These are phyloP conservation scores for Plasmodium billcollinsi DNA, from an alignment of 169 alveolate genomes.

Conservation along the genomic window DNA sequence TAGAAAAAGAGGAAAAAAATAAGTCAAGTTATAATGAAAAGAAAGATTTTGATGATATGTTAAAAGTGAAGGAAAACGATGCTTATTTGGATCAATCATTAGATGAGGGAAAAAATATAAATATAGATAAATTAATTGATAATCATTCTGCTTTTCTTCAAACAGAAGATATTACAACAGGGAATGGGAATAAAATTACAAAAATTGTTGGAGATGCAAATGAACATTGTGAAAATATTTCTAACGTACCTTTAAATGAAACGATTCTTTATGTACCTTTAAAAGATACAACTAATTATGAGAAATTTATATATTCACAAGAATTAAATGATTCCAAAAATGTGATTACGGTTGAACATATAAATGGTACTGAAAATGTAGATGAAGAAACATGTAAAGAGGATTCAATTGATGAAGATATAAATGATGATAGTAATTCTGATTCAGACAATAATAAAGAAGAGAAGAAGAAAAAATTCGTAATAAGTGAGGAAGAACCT, in stretches of 20 bases:
- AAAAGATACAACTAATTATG: not conserved
- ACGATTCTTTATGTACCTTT: not conserved
- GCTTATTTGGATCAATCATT: conserved; percentile 3
- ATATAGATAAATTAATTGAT: conserved; percentile 66
- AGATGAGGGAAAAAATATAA: conserved; percentile 75
- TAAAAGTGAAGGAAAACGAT: conserved; percentile 37
- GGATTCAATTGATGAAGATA: conserved; percentile 23
- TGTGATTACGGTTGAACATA: not conserved
- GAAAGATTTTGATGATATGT: conserved; percentile 18
- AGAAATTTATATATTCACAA: not conserved
- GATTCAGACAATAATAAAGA: conserved; percentile 42
- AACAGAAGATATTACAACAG: conserved; percentile 30
- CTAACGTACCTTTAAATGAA: too few relatives aligned
- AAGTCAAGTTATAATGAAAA: not conserved
- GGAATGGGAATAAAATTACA: conserved; percentile 28
- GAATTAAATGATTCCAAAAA: conserved; percentile 22
- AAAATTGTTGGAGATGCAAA: conserved; percentile 58
- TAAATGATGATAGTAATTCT: conserved; percentile 32
- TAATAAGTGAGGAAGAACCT: conserved; percentile 64
- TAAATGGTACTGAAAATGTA: not conserved
- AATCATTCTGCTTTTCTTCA: conserved; percentile 77
- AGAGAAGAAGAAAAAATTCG: conserved; percentile 38
- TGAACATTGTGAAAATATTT: not conserved
- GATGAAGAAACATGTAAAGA: conserved; percentile 6
- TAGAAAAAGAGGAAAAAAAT: conserved; percentile 15